Base-by-base conservation (phyloP, 805 yeast species). In the Candida ulmi region DNA sequence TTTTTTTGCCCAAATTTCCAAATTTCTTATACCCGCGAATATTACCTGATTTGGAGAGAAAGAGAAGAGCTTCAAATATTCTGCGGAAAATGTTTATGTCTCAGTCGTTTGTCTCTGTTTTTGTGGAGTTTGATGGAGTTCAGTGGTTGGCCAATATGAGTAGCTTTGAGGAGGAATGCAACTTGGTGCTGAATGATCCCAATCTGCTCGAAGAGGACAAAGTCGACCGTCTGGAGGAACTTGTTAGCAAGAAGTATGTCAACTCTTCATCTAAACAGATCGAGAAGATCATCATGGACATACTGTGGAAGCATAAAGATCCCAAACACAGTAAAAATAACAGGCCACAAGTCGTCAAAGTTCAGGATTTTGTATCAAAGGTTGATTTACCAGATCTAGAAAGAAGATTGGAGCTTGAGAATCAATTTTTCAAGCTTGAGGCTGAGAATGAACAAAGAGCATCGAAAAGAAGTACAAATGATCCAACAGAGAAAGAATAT, bases 231-330 rank as follows among this genome's bases (percentile, higher is more conserved):
- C 51, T 68, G 11, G 71, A 68, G 36, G 59, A 52, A 11, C 45
- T 62, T 2, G 68, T 66, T 25, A 37, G 40, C 4, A 38, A 41
- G 16, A 41, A 48, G 25, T 51, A 44, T 32, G 41, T 46, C 19
- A 42, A 39, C 2, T 37, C 44, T 11, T 39, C 49, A 1, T 33
- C 52, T 3, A 48, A 49, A 15, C 62, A 59, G 18, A 38, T 50
- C 6, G 72, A 68, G 40, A 50, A 63, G 37, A 46, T 62, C 15
- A 65, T 65, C 13, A 52, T 68, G 49, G 71, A 64, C 37, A 60
- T 68, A 11, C 42, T 68, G 40, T 64, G 71, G 69, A 58, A 52
- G 23, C 72, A 68, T 39, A 57, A 63, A 29, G 68, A 63, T 17
- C 60, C 61, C 2, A 45, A 55, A 6, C 50, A 46, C 16, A 31